These are phyloP conservation scores for Uronychia binucleata DNA, from an alignment of 73 alveolate species.

Conservation along the genomic window DNA sequence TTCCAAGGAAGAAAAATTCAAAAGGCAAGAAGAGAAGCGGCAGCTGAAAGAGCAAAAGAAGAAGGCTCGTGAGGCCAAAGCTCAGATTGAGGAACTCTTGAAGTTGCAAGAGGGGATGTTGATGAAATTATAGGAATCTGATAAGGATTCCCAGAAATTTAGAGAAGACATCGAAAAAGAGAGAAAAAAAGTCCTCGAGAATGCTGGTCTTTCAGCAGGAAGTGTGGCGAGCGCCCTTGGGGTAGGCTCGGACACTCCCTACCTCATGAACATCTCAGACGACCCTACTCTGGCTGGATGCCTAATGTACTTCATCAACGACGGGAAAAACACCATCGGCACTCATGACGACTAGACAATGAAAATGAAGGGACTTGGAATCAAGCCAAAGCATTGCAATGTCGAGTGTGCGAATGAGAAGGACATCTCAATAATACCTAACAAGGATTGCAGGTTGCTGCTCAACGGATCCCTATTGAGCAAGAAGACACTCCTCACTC, in stretches of 20 bases:
- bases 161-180: constrained; percentile 12
- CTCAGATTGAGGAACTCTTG: constrained; percentile 1
- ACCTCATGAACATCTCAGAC: constrained; percentile 19
- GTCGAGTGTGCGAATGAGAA: neutral
- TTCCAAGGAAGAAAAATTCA: neutral
- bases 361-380: constrained; percentile 23
- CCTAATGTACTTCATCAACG: constrained; percentile 1
- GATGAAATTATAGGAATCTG: neutral
- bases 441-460: neutral
- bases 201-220: constrained; percentile 13
- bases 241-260: constrained; percentile 10
- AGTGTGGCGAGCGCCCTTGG: constrained; percentile 5
- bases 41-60: neutral
- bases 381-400: neutral
- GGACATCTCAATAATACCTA: neutral
- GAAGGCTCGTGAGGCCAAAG: neutral
- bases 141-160: neutral
- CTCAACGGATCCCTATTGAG: constrained; percentile 13
- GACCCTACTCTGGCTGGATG: constrained; percentile 38
- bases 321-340: neutral
- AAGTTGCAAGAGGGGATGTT: neutral
- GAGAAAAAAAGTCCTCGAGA: constrained; percentile 2
- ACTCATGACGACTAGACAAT: neutral
- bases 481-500: neutral
- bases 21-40: neutral